Percentiles rank a stretch among this genome's conserved stretches.
Conservation (phyloP, 2,329 filamentous ascomycete genomes). For the Cryphonectria japonica region DNA sequence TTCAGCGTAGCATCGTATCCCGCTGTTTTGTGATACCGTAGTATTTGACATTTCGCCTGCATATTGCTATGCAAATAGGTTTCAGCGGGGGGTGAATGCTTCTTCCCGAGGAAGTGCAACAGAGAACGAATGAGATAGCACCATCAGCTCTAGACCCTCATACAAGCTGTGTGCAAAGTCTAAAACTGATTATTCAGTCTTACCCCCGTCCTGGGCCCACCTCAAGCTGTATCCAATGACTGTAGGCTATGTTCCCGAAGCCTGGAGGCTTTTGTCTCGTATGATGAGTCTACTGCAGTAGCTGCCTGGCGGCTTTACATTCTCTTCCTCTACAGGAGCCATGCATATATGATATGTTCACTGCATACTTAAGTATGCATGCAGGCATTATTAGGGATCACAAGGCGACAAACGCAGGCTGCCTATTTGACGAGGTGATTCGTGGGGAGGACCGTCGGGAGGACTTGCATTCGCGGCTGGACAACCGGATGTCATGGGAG, state of each 20-base stretch:
- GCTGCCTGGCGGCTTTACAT: no score
- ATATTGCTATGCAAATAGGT: neutral
- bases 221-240: neutral
- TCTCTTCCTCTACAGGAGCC: neutral
- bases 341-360: neutral
- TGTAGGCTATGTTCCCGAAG: neutral
- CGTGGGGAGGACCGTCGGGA: neutral
- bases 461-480: neutral
- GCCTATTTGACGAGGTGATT: neutral
- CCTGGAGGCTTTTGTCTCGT: neutral
- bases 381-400: neutral
- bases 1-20: neutral
- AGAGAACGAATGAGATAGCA: neutral
- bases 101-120: neutral
- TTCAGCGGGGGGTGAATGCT: neutral
- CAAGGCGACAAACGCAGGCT: neutral
- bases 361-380: neutral
- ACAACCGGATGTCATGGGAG: neutral
- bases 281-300: neutral
- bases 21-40: neutral
- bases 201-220: neutral
- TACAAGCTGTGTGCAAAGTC: slow-evolving; percentile 21
- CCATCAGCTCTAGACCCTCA: neutral
- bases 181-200: neutral
- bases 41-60: neutral